Percentiles rank a stretch among this genome's conserved stretches.
Evolutionary conservation across 805 yeast species (phyloP).

Genomic region (Kodamaea hsintzibuensis): DNA sequence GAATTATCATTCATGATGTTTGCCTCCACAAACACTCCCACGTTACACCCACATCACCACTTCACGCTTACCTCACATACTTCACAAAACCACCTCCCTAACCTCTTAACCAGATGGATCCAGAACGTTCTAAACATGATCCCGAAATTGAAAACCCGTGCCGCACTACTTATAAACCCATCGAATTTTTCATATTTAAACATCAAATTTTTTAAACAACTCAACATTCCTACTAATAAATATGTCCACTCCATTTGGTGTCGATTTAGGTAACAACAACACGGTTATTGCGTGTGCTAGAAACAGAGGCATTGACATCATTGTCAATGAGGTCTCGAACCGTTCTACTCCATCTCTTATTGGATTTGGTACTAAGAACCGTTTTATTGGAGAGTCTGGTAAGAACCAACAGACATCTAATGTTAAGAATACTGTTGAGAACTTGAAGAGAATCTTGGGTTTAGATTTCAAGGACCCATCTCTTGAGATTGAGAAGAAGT

Average conservation of each 20-base stretch:
- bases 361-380: constrained; percentile 86
- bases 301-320: constrained; percentile 97
- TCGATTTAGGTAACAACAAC: constrained; percentile 95
- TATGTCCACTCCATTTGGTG: constrained; percentile 95
- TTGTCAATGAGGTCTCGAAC: constrained; percentile 98
- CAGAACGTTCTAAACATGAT: constrained; percentile 23
- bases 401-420: constrained; percentile 96
- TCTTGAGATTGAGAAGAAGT: constrained; percentile 70
- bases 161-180: constrained; percentile 7
- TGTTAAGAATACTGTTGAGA: constrained; percentile 93
- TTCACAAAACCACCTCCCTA: neutral
- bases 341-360: constrained; percentile 90
- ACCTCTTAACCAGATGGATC: constrained; percentile 10
- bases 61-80: neutral
- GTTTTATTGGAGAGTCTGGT: constrained; percentile 94
- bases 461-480: constrained; percentile 74
- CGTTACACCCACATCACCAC: neutral
- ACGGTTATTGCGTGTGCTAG: constrained; percentile 94
- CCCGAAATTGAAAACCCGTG: no score
- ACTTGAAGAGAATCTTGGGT: constrained; percentile 91
- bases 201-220: neutral
- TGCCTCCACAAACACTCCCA: neutral
- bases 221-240: neutral
- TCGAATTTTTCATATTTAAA: constrained; percentile 8
- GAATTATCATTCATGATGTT: no score